phyloP scores from a whole-genome alignment of 345 rosid genomes.

The Nephelium lappaceum region DNA sequence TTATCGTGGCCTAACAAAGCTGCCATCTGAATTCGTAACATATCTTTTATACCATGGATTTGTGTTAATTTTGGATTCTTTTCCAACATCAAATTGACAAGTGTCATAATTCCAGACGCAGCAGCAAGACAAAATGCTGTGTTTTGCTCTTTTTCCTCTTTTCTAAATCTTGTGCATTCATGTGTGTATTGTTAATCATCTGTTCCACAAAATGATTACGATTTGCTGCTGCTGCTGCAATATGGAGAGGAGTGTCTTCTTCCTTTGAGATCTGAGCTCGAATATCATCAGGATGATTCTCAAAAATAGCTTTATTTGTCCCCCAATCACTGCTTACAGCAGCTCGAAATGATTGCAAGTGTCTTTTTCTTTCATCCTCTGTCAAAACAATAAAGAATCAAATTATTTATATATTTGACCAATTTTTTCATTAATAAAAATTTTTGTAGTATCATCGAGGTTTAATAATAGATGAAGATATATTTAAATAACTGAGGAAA shows the following conservation, averaged over 20 bases:
- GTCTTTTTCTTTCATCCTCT: too few relatives aligned
- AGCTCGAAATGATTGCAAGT: not conserved
- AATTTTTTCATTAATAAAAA: too few relatives aligned
- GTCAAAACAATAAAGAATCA: too few relatives aligned
- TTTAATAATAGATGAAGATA: too few relatives aligned
- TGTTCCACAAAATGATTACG: slow-evolving; percentile 10
- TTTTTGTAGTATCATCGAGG: too few relatives aligned
- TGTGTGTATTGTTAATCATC: too few relatives aligned
- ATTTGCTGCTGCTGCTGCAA: slow-evolving; percentile 16
- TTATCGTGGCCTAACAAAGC: slow-evolving; percentile 8
- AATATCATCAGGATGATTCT: not conserved
- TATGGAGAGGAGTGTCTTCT: slow-evolving; percentile 19
- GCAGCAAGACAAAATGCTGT: slow-evolving; percentile 17
- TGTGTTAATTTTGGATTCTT: not conserved
- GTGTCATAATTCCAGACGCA: not conserved
- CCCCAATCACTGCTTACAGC: slow-evolving; percentile 11
- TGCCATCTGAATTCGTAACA: slow-evolving; percentile 10
- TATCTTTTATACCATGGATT: too few relatives aligned
- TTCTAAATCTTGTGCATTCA: not conserved
- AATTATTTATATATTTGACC: too few relatives aligned
- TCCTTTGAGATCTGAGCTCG: not conserved
- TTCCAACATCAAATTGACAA: slow-evolving; percentile 7
- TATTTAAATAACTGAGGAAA: too few relatives aligned
- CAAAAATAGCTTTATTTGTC: not conserved
- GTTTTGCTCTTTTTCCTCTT: not conserved